Conservation (phyloP, 345 rosid genomes). For the Lenwebbia sp. region DNA sequence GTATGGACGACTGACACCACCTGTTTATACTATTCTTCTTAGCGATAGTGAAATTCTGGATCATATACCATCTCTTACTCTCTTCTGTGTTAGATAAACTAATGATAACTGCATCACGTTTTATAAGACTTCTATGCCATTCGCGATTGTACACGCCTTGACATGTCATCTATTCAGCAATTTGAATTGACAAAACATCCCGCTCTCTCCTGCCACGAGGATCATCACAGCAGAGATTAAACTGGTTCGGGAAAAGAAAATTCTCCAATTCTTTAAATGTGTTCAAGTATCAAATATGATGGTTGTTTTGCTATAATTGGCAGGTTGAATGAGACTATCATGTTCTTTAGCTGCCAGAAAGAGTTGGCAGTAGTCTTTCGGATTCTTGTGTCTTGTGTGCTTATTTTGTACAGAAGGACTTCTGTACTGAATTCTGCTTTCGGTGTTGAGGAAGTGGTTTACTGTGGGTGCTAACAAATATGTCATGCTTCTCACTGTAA, state of each 20-base stretch:
- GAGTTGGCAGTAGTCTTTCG: background rate
- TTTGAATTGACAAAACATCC: background rate
- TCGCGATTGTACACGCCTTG: background rate
- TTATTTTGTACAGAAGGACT: background rate
- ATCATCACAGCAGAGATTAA: background rate
- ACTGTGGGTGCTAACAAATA: background rate
- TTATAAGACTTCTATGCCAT: background rate
- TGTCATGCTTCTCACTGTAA: background rate
- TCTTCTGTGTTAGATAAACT: background rate
- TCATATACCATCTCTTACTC: background rate
- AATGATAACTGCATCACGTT: background rate
- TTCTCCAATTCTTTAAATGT: background rate
- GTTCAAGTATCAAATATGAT: background rate
- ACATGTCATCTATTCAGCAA: background rate
- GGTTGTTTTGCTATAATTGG: background rate
- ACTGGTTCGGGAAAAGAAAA: background rate
- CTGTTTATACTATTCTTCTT: background rate
- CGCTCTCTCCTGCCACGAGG: background rate
- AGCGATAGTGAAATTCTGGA: background rate
- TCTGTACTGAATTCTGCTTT: background rate
- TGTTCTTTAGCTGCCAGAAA: background rate
- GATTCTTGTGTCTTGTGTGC: background rate
- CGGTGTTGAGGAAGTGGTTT: background rate
- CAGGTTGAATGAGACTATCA: background rate
- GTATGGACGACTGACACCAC: background rate